Conservation (phyloP, 2,329 filamentous ascomycete species). For the Aureobasidium mangrovei region DNA sequence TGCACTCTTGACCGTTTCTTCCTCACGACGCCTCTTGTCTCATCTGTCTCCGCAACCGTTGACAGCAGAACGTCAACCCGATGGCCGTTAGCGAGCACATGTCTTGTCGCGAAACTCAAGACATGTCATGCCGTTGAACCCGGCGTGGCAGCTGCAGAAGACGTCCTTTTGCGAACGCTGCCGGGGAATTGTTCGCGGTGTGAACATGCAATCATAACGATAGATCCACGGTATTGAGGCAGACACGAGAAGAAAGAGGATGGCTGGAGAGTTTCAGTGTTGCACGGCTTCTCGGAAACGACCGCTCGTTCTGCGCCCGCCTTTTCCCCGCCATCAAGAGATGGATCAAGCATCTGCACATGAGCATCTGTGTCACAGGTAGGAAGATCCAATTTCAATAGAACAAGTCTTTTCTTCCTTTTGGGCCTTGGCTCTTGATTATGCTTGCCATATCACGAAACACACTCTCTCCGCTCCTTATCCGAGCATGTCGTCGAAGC, state of each 20-base stretch:
- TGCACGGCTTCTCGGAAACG: too few relatives aligned
- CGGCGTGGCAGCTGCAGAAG: conserved; percentile 3
- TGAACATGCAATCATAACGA: background rate
- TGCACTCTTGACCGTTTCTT: background rate
- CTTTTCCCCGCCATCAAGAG: background rate
- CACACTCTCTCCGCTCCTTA: background rate
- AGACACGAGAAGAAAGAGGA: too few relatives aligned
- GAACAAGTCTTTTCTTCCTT: too few relatives aligned
- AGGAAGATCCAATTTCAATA: background rate
- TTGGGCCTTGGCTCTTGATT: background rate
- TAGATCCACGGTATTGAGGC: too few relatives aligned
- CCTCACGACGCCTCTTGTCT: conserved; percentile 11
- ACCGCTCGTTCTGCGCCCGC: too few relatives aligned
- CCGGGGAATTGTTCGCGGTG: background rate
- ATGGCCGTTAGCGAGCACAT: background rate
- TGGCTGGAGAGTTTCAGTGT: too few relatives aligned
- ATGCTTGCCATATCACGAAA: background rate
- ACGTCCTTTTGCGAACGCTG: background rate
- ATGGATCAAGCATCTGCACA: background rate
- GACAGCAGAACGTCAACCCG: conserved; percentile 7
- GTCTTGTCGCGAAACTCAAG: background rate
- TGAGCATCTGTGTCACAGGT: background rate
- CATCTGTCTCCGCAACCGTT: conserved; percentile 12
- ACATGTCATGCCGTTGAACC: background rate
- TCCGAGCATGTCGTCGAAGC: background rate